phyloP scores from a whole-genome alignment of 768 basidiomycete genomes.

The Tubosaeta brunneosetosa region DNA sequence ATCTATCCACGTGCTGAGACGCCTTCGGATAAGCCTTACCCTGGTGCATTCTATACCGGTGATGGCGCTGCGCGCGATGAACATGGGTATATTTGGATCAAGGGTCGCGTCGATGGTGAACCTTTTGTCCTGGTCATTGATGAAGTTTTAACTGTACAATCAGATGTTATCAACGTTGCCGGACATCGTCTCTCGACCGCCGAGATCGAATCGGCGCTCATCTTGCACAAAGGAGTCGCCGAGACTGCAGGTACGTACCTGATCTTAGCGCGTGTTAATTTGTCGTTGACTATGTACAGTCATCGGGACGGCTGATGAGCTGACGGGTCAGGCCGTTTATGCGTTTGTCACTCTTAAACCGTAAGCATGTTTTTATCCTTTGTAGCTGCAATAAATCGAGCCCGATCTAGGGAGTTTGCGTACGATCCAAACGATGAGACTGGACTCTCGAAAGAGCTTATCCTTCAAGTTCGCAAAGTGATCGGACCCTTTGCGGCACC shows the following conservation, averaged over 20 bases:
- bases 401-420: slow-evolving; percentile 63
- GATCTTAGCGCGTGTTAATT: background rate
- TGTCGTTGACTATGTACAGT: slow-evolving; percentile 36
- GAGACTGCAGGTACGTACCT: slow-evolving; percentile 70
- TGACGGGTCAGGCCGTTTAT: slow-evolving; percentile 91
- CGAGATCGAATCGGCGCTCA: slow-evolving; percentile 95
- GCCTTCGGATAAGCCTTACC: slow-evolving; percentile 53
- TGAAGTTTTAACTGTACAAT: background rate
- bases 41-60: slow-evolving; percentile 93
- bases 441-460: slow-evolving; percentile 77
- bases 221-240: slow-evolving; percentile 91
- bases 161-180: slow-evolving; percentile 97
- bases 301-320: slow-evolving; percentile 79
- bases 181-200: slow-evolving; percentile 96
- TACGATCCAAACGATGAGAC: slow-evolving; percentile 68
- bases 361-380: slow-evolving; percentile 39
- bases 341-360: slow-evolving; percentile 95
- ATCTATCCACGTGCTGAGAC: slow-evolving; percentile 40
- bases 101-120: slow-evolving; percentile 89
- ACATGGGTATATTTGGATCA: slow-evolving; percentile 98
- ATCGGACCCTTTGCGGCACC: slow-evolving; percentile 98
- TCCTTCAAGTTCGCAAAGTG: slow-evolving; percentile 92
- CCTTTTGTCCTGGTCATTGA: slow-evolving; percentile 12
- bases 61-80: slow-evolving; percentile 93
- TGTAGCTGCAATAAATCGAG: background rate